phyloP scores from a whole-genome alignment of 257 asterid species.

The Linderniella brevidens region DNA sequence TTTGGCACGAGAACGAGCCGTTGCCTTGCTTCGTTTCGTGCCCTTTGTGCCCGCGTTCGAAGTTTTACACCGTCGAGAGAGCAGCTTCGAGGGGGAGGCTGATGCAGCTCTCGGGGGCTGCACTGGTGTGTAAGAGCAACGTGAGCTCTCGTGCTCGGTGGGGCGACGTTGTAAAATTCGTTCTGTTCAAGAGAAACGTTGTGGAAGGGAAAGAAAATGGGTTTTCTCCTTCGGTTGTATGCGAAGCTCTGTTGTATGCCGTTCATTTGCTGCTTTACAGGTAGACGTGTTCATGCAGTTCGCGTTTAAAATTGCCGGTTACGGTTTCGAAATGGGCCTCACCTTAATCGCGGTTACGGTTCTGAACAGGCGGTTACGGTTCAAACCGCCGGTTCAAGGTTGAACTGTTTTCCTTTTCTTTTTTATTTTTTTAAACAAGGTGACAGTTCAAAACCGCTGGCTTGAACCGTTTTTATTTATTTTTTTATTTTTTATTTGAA shows the following conservation, averaged over 20 bases:
- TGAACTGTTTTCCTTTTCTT: too few species aligned
- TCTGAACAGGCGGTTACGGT: too few species aligned
- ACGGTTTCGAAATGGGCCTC: too few species aligned
- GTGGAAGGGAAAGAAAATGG: conserved; percentile 21
- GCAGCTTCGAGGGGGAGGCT: conserved; percentile 56
- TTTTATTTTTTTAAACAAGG: too few species aligned
- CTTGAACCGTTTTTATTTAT: too few species aligned
- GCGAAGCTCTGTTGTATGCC: conserved; percentile 73
- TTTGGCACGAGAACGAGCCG: conserved; percentile 61
- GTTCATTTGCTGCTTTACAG: conserved; percentile 45
- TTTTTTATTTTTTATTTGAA: too few species aligned
- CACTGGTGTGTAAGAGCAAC: conserved; percentile 34
- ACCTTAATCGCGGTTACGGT: too few species aligned
- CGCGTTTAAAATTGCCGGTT: too few species aligned
- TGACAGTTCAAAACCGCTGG: too few species aligned
- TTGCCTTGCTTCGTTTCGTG: conserved; percentile 46
- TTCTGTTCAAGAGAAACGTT: conserved; percentile 35
- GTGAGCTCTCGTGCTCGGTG: conserved; percentile 30
- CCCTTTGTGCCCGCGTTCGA: conserved; percentile 58
- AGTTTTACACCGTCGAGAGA: conserved; percentile 55
- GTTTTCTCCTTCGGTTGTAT: conserved; percentile 29
- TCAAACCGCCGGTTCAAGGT: too few species aligned
- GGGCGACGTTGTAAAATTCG: conserved; percentile 47
- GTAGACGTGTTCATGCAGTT: too few species aligned
- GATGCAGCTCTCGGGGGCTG: conserved; percentile 43